Evolutionary conservation across 805 yeast genomes (phyloP), one percentile per base, ranked within the genome.

Genomic region (Lipomyces orientalis): DNA sequence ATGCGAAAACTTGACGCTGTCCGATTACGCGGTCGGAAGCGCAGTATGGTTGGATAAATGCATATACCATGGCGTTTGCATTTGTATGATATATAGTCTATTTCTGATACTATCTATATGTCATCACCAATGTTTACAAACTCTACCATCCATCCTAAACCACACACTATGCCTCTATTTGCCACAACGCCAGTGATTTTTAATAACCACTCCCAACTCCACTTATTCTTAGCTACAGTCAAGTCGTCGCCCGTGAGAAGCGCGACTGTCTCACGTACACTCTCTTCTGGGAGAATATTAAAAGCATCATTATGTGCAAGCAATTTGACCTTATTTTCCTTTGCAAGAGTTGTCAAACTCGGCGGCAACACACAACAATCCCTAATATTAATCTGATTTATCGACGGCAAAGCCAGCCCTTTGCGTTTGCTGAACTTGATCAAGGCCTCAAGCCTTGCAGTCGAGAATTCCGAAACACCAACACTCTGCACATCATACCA

Each of bases 11-110:
- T 95, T 61, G 90, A 88, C 64, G 96, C 90, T 56, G 98, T 94
- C 0, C 82, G 98, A 74, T 78, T 90, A 81, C 86, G 99, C 76
- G 99, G 99, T 1, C 84, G 99, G 73, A 95, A 95, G 84, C 86
- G 99, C 78, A 90, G 97, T 66, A 91, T 94, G 97, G 80, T 93
- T 59, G 99, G 99, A 33, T 88, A 74, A 62, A 19, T 34, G 14
- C 63, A 22, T 25, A 57, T 22, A 52, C n/a, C n/a, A 5, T 25
- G 22, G 16, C 22, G 4, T 25, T 25, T 19, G 54, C 16, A 31
- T 61, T 10, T 6, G 49, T 58, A 22, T 31, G 2, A n/a, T 61
- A 54, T n/a, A 29, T 54, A 19, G 10, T 43, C n/a, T 31, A 52
- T 52, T 8, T 25, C 34, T 25, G 22, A 31, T 12, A 22, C 33